Evolutionary conservation across 1,139 yeast genomes (phyloP).

Genomic region (Protomyces gravidus): DNA sequence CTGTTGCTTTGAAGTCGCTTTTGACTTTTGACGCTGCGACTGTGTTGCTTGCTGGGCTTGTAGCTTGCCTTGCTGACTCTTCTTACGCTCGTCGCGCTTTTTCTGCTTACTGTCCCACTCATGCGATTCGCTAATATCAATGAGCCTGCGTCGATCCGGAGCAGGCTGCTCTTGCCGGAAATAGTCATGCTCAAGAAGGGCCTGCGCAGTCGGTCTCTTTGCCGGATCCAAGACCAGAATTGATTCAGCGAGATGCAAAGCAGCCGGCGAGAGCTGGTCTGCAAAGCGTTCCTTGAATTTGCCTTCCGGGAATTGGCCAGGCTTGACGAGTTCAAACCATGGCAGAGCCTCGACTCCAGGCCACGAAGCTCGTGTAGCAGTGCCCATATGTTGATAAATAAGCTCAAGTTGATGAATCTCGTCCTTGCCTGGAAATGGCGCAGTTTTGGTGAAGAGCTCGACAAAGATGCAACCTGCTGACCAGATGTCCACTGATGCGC

Average conservation of each 20-base stretch:
- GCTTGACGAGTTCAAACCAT: conserved; percentile 85
- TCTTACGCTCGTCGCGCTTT: conserved; percentile 15
- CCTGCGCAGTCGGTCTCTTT: conserved; percentile 57
- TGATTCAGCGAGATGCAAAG: conserved; percentile 61
- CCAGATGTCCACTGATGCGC: conserved; percentile 92
- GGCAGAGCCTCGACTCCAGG: conserved; percentile 72
- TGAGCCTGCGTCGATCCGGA: conserved; percentile 50
- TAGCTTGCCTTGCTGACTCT: not conserved
- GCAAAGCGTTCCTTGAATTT: conserved; percentile 50
- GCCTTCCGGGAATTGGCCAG: conserved; percentile 48
- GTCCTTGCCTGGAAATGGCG: conserved; percentile 82
- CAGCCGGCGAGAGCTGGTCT: conserved; percentile 49
- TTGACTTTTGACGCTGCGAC: not conserved
- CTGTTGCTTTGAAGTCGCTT: not conserved
- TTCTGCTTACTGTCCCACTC: conserved; percentile 45
- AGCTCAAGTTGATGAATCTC: conserved; percentile 77
- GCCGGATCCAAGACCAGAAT: conserved; percentile 66
- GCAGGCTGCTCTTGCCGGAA: conserved; percentile 60
- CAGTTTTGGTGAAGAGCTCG: conserved; percentile 69
- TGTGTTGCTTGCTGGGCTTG: not conserved
- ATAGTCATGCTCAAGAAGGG: conserved; percentile 63
- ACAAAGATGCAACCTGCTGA: conserved; percentile 89
- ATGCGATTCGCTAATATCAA: conserved; percentile 72
- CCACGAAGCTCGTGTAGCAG: conserved; percentile 75
- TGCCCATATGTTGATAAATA: conserved; percentile 80